Evolutionary conservation across 2,329 filamentous ascomycete genomes (phyloP), one percentile per base, ranked within the genome.

Genomic region (Aspergillus pseudoterreus): DNA sequence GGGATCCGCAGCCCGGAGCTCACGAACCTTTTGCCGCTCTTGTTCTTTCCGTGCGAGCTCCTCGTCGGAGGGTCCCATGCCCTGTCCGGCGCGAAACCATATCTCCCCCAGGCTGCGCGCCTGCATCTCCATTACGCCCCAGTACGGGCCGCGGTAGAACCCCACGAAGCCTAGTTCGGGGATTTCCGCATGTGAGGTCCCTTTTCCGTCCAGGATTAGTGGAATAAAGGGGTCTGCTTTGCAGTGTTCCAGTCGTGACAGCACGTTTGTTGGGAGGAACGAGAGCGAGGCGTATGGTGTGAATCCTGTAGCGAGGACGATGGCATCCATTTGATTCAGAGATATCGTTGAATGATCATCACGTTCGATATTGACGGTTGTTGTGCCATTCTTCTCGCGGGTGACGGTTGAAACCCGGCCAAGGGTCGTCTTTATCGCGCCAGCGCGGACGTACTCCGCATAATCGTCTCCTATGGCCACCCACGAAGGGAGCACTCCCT

Each of bases 111-210:
- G 72, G 55, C 88, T 79, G 1, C 86, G 81, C 2, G 89, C 85
- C 70, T 95, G 90, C 86, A 91, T 88, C 67, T 94, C 89, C 79
- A 92, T 90, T 0, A 91, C 84, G 1, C 87, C 87, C 90, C 90
- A 95, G 66, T 90, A 94, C 0, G 89, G 88, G 0, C 87, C 87
- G 54, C 90, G 81, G 64, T 95, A 95, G 69, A 91, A 90, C 0
- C 90, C 90, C 1, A 94, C 85, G 61, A 94, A 92, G 0, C 87
- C 88, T 0, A 94, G 71, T 5, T 80, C 81, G 0, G 85, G 80
- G 0, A 91, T 68, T 0, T 76, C 71, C 0, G 80, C 78, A 52
- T 85, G 82, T 50, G 85, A 75, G 0, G 84, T 85, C 1, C 81
- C 82, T 57, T 88, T 85, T 45, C 86, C 84, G 19, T 86, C 82